Conservation (phyloP, 805 yeast species). For the Spathaspora girioi region DNA sequence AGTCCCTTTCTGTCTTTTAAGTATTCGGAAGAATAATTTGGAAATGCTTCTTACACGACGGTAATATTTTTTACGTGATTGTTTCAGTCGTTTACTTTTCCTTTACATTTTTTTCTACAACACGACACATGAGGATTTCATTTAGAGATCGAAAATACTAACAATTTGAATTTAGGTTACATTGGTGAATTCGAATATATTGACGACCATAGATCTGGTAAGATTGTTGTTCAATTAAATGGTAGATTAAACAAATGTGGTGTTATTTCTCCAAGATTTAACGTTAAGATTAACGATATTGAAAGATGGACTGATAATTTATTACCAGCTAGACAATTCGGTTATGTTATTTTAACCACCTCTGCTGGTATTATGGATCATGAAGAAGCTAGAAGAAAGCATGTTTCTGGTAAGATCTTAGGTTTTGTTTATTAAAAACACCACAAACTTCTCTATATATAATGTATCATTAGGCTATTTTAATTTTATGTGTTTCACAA, state of each 20-base stretch:
- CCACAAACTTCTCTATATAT: not conserved
- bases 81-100: slow-evolving; percentile 62
- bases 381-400: slow-evolving; percentile 99
- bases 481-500: not conserved
- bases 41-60: slow-evolving; percentile 69
- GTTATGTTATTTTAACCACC: slow-evolving; percentile 95
- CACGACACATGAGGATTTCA: not conserved
- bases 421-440: slow-evolving; percentile 85
- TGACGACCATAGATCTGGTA: slow-evolving; percentile 98
- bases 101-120: slow-evolving; percentile 42
- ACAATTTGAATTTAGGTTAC: slow-evolving; percentile 51
- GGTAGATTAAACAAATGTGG: slow-evolving; percentile 99
- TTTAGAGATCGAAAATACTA: slow-evolving; percentile 13
- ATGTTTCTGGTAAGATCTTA: slow-evolving; percentile 97
- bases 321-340: slow-evolving; percentile 98
- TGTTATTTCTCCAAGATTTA: slow-evolving; percentile 98
- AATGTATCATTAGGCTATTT: not conserved
- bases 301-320: slow-evolving; percentile 99
- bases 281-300: slow-evolving; percentile 90
- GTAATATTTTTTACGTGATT: slow-evolving; percentile 20
- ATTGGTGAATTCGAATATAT: slow-evolving; percentile 98
- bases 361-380: slow-evolving; percentile 99
- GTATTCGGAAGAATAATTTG: slow-evolving; percentile 80
- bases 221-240: slow-evolving; percentile 93
- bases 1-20: slow-evolving; percentile 97